Evolutionary conservation across 2,329 filamentous ascomycete genomes (phyloP).

Genomic region (Aspergillus sp.): DNA sequence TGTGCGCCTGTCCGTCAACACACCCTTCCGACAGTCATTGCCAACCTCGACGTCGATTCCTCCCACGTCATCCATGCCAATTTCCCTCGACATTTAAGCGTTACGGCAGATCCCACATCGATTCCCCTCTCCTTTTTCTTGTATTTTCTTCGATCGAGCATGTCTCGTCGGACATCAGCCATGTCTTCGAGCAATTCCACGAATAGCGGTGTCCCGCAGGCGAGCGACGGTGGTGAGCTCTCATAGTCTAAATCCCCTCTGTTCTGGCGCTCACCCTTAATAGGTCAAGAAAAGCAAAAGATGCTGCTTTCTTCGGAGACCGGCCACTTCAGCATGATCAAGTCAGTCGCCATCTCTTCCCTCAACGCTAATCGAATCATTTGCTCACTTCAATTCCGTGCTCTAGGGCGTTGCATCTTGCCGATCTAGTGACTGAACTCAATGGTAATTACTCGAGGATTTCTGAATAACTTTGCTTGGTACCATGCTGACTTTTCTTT

Average conservation of each 20-base stretch:
- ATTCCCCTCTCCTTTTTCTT: background rate
- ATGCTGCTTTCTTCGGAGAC: slow-evolving; percentile 48
- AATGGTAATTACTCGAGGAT: slow-evolving; percentile 39
- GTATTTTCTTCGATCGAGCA: slow-evolving; percentile 24
- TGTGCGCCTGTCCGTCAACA: slow-evolving; percentile 33
- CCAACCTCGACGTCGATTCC: slow-evolving; percentile 16
- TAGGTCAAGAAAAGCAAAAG: slow-evolving; percentile 51
- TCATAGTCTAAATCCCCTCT: slow-evolving; percentile 5
- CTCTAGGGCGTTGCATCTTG: slow-evolving; percentile 48
- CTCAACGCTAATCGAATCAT: background rate
- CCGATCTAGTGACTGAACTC: slow-evolving; percentile 51
- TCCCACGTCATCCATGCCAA: slow-evolving; percentile 12
- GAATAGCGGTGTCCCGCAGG: slow-evolving; percentile 28
- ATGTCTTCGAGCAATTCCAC: slow-evolving; percentile 33
- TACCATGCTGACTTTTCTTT: background rate
- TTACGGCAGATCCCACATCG: background rate
- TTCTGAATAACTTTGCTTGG: background rate
- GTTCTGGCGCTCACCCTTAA: slow-evolving; percentile 12
- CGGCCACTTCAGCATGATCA: slow-evolving; percentile 53
- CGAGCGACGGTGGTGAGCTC: slow-evolving; percentile 35
- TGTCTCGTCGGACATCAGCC: slow-evolving; percentile 41
- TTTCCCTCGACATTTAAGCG: slow-evolving; percentile 1
- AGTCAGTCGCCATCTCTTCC: slow-evolving; percentile 31
- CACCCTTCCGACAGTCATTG: slow-evolving; percentile 19
- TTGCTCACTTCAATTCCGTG: slow-evolving; percentile 15